Conservation (phyloP, 495 filamentous ascomycete species). For the Pseudomonodictys pantanalensis region DNA sequence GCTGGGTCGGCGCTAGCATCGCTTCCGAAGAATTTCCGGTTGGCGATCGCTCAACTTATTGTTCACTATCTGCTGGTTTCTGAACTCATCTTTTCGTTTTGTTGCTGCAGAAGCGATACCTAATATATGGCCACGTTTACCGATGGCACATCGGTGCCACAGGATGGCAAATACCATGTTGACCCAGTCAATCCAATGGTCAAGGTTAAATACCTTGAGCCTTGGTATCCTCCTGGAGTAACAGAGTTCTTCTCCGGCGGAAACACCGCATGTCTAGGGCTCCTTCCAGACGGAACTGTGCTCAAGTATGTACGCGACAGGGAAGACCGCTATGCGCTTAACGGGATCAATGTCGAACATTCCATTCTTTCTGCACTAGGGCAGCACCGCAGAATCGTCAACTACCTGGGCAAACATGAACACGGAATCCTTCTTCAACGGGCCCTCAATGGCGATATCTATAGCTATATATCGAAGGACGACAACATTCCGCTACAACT, state of each 20-base stretch:
- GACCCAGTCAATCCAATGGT: conserved; percentile 2
- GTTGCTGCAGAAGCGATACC: background rate
- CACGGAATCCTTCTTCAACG: conserved; percentile 3
- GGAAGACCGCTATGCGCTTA: conserved; percentile 5
- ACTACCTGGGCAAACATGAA: conserved; percentile 8
- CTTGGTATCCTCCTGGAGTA: conserved; percentile 17
- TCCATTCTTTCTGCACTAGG: conserved; percentile 7
- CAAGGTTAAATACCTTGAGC: conserved; percentile 4
- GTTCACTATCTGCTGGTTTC: background rate
- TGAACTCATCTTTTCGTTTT: background rate
- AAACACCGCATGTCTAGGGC: conserved; percentile 8
- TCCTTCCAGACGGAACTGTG: conserved; percentile 8
- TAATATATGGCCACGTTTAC: conserved; percentile 7
- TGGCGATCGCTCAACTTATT: background rate
- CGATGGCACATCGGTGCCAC: conserved; percentile 12
- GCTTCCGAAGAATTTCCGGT: background rate
- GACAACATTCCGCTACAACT: conserved; percentile 1
- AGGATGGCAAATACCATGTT: conserved; percentile 12
- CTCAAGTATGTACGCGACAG: conserved; percentile 15
- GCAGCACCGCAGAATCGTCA: conserved; percentile 3
- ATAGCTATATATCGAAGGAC: conserved; percentile 3
- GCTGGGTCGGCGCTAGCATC: background rate
- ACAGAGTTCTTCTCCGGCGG: conserved; percentile 3
- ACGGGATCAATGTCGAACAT: conserved; percentile 14
- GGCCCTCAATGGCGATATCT: conserved; percentile 7